Conservation (phyloP, 495 filamentous ascomycete species). For the Penicillium coffeae region DNA sequence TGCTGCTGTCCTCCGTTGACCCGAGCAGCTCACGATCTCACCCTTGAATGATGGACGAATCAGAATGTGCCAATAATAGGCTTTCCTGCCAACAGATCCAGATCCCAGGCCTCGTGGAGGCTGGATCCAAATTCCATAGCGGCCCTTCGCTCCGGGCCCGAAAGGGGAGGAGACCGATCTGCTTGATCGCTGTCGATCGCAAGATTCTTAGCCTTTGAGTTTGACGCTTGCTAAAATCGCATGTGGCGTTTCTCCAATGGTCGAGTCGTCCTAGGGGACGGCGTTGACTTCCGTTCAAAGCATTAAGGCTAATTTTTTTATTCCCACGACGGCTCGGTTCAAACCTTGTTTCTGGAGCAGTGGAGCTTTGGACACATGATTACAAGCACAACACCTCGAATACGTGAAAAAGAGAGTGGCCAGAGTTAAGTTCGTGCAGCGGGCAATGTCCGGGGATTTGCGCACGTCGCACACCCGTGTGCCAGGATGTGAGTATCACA, state of each 20-base stretch:
- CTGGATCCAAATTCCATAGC: constrained; percentile 12
- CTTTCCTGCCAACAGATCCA: constrained; percentile 1
- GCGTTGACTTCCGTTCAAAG: constrained; percentile 10
- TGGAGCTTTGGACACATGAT: not conserved
- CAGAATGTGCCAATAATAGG: not conserved
- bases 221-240: not conserved
- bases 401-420: no score
- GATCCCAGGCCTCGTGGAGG: constrained; percentile 12
- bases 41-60: constrained; percentile 15
- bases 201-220: constrained; percentile 5
- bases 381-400: no score
- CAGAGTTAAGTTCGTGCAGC: no score
- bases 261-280: not conserved
- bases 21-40: no score
- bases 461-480: not conserved
- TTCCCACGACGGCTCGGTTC: not conserved
- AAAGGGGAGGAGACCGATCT: not conserved
- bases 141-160: constrained; percentile 1
- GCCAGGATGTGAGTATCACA: constrained; percentile 5
- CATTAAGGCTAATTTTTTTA: not conserved
- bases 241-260: constrained; percentile 2
- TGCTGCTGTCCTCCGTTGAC: no score
- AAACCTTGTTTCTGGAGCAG: constrained; percentile 2
- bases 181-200: constrained; percentile 2
- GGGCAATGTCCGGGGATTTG: no score